Conservation (phyloP, 1,139 yeast genomes). For the Chernovozyma sophiae-reginae region DNA sequence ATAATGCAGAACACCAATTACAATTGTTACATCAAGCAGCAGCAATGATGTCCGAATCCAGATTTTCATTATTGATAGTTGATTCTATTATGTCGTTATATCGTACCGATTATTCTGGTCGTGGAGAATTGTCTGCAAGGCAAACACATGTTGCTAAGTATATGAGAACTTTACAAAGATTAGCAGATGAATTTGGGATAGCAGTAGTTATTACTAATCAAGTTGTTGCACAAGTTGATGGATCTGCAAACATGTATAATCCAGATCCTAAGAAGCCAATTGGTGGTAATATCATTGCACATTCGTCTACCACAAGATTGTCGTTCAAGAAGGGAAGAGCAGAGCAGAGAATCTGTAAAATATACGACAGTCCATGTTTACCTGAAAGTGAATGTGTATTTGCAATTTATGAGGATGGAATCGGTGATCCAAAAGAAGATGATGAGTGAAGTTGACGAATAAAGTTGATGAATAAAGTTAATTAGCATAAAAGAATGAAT, state of each 20-base stretch:
- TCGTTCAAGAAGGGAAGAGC: conserved; percentile 88
- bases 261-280: conserved; percentile 99
- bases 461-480: neutral
- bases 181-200: conserved; percentile 97
- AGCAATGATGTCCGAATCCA: conserved; percentile 91
- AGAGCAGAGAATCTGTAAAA: conserved; percentile 88
- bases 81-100: conserved; percentile 96
- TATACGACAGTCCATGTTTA: conserved; percentile 91
- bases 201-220: conserved; percentile 98
- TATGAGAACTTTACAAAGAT: conserved; percentile 84
- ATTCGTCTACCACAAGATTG: conserved; percentile 89
- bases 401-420: conserved; percentile 95
- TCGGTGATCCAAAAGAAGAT: conserved; percentile 91
- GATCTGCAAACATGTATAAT: conserved; percentile 74
- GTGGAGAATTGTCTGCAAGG: conserved; percentile 94
- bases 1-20: conserved; percentile 93
- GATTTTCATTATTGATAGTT: conserved; percentile 77
- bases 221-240: conserved; percentile 98
- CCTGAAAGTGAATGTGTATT: conserved; percentile 95
- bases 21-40: conserved; percentile 87
- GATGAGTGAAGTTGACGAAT: conserved; percentile 24
- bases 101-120: conserved; percentile 91
- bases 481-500: neutral
- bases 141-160: conserved; percentile 93
- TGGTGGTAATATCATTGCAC: conserved; percentile 98